These are phyloP conservation scores for Epichloe coenophiala DNA, from an alignment of 2,329 filamentous ascomycete genomes.

Conservation along the genomic window DNA sequence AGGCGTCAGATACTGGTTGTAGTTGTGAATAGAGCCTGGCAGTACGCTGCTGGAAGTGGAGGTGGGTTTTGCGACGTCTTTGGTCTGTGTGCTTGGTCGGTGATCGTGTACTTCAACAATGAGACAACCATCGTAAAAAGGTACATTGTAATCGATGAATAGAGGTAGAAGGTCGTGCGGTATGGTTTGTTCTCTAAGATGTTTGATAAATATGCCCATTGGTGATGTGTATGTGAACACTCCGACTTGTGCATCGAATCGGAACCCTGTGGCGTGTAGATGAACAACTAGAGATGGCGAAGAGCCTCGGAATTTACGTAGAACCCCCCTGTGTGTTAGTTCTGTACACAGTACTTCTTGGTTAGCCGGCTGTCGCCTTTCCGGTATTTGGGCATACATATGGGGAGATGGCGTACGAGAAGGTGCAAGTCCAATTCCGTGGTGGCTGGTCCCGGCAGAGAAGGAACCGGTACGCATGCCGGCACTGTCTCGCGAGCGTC, in stretches of 20 bases:
- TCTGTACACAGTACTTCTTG: conserved; percentile 32
- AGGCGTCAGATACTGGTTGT: conserved; percentile 79
- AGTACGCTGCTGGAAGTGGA: conserved; percentile 47
- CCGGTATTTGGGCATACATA: neutral
- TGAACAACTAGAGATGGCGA: conserved; percentile 79
- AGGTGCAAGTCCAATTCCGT: conserved; percentile 33
- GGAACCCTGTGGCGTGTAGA: conserved; percentile 72
- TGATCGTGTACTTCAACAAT: conserved; percentile 93
- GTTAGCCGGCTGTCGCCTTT: neutral
- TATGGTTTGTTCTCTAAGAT: conserved; percentile 61
- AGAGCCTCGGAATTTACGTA: conserved; percentile 64
- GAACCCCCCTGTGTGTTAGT: conserved; percentile 60
- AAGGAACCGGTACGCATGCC: conserved; percentile 36
- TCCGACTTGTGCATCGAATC: conserved; percentile 87
- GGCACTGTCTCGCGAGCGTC: conserved; percentile 37
- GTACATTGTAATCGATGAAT: conserved; percentile 55
- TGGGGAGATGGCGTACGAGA: conserved; percentile 28
- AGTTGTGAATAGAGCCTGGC: conserved; percentile 82
- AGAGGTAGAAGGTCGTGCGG: conserved; percentile 82
- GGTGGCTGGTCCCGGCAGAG: conserved; percentile 26
- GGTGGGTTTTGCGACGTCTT: conserved; percentile 38
- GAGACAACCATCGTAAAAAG: conserved; percentile 93
- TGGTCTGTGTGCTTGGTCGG: conserved; percentile 47
- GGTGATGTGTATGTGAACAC: conserved; percentile 87
- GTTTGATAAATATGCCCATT: conserved; percentile 70